A percentile compares a stretch with the other conserved stretches of the same genome.
phyloP scores from a whole-genome alignment of 129 eudicot species.

The Lactuca saligna region DNA sequence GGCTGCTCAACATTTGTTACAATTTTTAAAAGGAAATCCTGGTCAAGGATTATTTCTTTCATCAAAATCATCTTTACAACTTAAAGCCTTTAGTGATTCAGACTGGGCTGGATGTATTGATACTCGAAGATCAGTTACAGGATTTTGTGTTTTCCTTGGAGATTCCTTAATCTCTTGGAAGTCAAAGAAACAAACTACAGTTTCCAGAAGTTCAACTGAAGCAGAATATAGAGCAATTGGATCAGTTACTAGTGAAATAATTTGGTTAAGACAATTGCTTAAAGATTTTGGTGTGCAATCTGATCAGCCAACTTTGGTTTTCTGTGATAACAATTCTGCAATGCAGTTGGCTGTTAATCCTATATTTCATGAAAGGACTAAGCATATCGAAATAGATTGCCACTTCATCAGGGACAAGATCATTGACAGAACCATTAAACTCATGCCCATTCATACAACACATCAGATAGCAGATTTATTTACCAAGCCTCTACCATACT shows the following conservation, averaged over 20 bases:
- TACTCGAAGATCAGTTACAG: neutral
- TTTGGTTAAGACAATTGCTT: neutral
- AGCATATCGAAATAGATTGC: neutral
- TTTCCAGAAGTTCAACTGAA: neutral
- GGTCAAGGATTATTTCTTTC: neutral
- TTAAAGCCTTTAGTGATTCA: neutral
- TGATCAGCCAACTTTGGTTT: neutral
- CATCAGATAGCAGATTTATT: neutral
- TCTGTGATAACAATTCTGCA: neutral
- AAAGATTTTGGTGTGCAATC: neutral
- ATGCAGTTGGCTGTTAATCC: neutral
- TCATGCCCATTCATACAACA: neutral
- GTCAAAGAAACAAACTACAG: neutral
- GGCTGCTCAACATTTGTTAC: too few species aligned
- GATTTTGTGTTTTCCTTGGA: neutral
- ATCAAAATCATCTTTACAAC: neutral
- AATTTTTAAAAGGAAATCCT: too few species aligned
- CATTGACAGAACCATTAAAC: neutral
- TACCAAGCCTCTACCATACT: neutral
- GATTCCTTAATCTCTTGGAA: neutral
- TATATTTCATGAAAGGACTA: neutral
- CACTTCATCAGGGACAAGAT: neutral
- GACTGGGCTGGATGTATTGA: neutral
- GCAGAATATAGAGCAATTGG: neutral
- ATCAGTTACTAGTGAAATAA: neutral